A percentile compares a stretch with the other conserved stretches of the same genome.
Evolutionary conservation across 1,284 basidiomycete species (phyloP).

Genomic region (Lignosus rhinocerotis): DNA sequence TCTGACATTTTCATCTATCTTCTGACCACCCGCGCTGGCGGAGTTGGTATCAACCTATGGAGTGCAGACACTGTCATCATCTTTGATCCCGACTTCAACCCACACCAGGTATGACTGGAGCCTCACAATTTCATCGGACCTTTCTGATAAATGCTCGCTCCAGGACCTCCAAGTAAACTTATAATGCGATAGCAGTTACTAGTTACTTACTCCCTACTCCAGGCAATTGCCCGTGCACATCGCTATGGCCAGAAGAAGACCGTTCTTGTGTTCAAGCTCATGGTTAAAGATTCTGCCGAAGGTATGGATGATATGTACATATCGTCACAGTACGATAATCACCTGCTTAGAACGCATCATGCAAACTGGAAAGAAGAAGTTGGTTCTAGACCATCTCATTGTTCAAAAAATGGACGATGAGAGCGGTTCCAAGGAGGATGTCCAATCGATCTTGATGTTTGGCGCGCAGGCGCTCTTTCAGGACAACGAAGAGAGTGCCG

Average conservation of each 20-base stretch:
- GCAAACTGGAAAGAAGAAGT: slow-evolving; percentile 87
- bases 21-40: slow-evolving; percentile 93
- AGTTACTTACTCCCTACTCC: slow-evolving; percentile 7
- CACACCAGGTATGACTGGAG: slow-evolving; percentile 71
- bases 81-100: slow-evolving; percentile 93
- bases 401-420: slow-evolving; percentile 90
- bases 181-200: slow-evolving; percentile 4
- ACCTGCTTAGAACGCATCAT: slow-evolving; percentile 73
- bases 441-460: slow-evolving; percentile 81
- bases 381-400: slow-evolving; percentile 88
- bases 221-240: slow-evolving; percentile 91
- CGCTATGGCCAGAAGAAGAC: slow-evolving; percentile 82
- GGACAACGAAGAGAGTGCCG: slow-evolving; percentile 44
- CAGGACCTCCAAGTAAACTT: slow-evolving; percentile 68
- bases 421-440: slow-evolving; percentile 69
- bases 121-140: not conserved
- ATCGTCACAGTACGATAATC: not conserved
- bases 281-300: slow-evolving; percentile 89
- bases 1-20: slow-evolving; percentile 92
- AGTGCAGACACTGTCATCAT: slow-evolving; percentile 92
- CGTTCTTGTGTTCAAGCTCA: slow-evolving; percentile 88
- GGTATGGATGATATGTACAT: slow-evolving; percentile 44
- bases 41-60: slow-evolving; percentile 92
- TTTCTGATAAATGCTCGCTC: not conserved
- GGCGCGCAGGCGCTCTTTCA: slow-evolving; percentile 83